Conservation (phyloP, 805 yeast species). For the Metschnikowia peoriensis region DNA sequence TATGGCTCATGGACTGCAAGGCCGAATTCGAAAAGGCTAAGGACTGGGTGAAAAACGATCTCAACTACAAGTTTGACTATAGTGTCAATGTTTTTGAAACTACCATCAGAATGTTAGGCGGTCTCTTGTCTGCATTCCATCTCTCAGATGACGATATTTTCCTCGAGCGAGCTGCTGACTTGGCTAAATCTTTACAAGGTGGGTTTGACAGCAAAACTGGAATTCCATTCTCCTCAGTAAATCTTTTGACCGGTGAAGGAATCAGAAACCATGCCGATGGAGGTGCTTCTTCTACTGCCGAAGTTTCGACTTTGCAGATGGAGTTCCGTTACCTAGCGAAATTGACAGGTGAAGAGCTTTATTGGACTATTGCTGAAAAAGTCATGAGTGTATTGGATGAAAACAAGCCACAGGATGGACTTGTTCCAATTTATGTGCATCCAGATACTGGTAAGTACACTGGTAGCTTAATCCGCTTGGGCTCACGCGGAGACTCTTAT, state of each 20-base stretch:
- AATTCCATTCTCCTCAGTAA: constrained; percentile 76
- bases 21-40: constrained; percentile 64
- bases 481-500: constrained; percentile 91
- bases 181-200: constrained; percentile 70
- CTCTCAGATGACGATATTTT: constrained; percentile 67
- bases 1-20: constrained; percentile 69
- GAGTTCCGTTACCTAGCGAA: constrained; percentile 81
- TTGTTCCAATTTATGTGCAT: constrained; percentile 76
- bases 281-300: constrained; percentile 88
- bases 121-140: constrained; percentile 79
- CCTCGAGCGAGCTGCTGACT: constrained; percentile 72
- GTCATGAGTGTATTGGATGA: constrained; percentile 69
- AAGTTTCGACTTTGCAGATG: constrained; percentile 80
- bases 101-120: constrained; percentile 93
- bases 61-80: constrained; percentile 69
- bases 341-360: constrained; percentile 74
- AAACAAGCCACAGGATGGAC: constrained; percentile 65
- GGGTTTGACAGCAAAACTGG: constrained; percentile 69
- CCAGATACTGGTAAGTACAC: constrained; percentile 73
- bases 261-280: constrained; percentile 57
- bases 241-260: constrained; percentile 63
- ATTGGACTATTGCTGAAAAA: constrained; percentile 77
- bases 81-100: constrained; percentile 86
- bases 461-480: constrained; percentile 69
- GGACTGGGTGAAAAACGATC: constrained; percentile 69